A percentile compares a stretch with the other conserved stretches of the same genome.
phyloP scores from a whole-genome alignment of 352 stramenopile species.

The Pseudoperonospora humuli region DNA sequence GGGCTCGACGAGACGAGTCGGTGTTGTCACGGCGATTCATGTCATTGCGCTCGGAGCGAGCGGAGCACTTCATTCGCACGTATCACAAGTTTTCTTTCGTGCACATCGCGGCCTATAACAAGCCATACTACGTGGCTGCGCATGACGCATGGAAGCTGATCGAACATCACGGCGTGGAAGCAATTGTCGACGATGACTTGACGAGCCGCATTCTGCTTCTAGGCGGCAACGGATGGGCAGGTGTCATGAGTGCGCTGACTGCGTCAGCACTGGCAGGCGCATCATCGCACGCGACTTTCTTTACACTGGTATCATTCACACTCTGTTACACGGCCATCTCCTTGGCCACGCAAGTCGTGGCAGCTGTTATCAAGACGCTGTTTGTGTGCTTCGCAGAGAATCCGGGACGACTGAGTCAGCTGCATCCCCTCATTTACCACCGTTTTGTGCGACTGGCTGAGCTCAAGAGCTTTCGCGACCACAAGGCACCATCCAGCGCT shows the following conservation, averaged over 20 bases:
- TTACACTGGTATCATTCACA: constrained; percentile 62
- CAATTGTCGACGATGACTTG: constrained; percentile 80
- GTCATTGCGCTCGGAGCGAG: constrained; percentile 48
- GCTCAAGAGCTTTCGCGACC: constrained; percentile 78
- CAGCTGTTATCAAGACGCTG: constrained; percentile 76
- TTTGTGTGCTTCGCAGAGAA: constrained; percentile 86
- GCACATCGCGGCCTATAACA: constrained; percentile 75
- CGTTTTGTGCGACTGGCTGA: constrained; percentile 75
- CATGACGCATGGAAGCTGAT: constrained; percentile 73
- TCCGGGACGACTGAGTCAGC: constrained; percentile 61
- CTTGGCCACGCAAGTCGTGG: constrained; percentile 62
- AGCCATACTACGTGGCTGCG: constrained; percentile 71
- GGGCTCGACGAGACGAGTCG: constrained; percentile 64
- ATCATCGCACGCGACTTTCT: constrained; percentile 65
- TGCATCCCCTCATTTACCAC: constrained; percentile 84
- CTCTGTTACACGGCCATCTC: constrained; percentile 78
- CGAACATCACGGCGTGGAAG: constrained; percentile 70
- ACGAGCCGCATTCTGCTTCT: constrained; percentile 72
- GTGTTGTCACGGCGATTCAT: constrained; percentile 50
- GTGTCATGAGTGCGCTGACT: constrained; percentile 63
- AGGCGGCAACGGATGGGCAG: constrained; percentile 69
- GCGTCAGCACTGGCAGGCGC: constrained; percentile 39
- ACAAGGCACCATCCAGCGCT: constrained; percentile 34
- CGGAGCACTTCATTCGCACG: constrained; percentile 72
- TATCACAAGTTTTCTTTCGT: constrained; percentile 85